These are phyloP conservation scores for Suillus alpinus DNA, from an alignment of 768 basidiomycete species.

Conservation along the genomic window DNA sequence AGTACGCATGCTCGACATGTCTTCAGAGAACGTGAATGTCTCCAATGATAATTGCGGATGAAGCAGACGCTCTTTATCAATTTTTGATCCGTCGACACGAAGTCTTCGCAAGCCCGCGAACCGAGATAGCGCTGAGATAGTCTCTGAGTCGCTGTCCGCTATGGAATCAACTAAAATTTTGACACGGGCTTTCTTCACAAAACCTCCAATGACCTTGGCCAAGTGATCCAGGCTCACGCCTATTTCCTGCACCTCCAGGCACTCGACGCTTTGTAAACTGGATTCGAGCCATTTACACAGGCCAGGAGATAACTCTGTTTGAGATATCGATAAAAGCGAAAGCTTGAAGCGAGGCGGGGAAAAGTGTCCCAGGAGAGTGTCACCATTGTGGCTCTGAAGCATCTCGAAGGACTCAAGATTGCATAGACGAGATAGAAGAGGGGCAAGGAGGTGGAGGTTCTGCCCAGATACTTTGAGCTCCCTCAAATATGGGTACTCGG, in stretches of 20 bases:
- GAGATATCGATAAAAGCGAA: not conserved
- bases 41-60: not conserved
- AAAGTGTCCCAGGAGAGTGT: not conserved
- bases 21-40: not conserved
- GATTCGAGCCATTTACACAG: not conserved
- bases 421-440: not conserved
- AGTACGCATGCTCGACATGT: not conserved
- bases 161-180: not conserved
- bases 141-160: too few species aligned
- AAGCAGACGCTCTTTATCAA: not conserved
- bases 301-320: not conserved
- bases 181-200: not conserved
- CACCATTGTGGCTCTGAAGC: not conserved
- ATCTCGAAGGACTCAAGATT: not conserved
- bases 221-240: not conserved
- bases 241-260: not conserved
- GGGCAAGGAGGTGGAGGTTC: not conserved
- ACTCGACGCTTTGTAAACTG: not conserved
- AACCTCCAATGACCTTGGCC: not conserved
- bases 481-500: not conserved
- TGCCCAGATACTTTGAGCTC: not conserved
- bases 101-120: not conserved
- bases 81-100: not conserved
- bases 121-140: not conserved
- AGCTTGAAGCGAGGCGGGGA: not conserved